phyloP scores from a whole-genome alignment of 2,329 filamentous ascomycete genomes.

The Arthrobotrys conoides region DNA sequence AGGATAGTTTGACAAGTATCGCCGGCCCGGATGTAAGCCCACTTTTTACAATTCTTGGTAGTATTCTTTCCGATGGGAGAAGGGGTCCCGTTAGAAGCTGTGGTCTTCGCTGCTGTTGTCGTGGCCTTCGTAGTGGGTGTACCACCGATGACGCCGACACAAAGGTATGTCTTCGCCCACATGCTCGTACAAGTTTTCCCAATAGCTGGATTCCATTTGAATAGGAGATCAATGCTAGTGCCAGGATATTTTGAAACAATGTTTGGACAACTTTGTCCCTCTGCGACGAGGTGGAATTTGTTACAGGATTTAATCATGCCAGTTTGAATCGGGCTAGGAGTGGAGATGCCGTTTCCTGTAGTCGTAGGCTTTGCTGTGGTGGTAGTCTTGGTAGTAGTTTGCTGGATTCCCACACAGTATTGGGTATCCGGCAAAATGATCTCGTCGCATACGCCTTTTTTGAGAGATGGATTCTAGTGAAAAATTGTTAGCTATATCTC shows the following conservation, averaged over 20 bases:
- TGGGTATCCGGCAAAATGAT: conserved; percentile 11
- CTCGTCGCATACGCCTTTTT: conserved; percentile 28
- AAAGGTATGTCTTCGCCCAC: conserved; percentile 37
- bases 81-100: conserved; percentile 10
- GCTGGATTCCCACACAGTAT: conserved; percentile 23
- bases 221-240: conserved; percentile 21
- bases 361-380: conserved; percentile 9
- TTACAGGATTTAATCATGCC: conserved; percentile 42
- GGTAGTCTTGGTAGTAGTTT: conserved; percentile 14
- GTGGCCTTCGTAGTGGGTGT: conserved; percentile 12
- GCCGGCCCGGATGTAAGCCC: conserved; percentile 22
- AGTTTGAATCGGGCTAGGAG: conserved; percentile 20
- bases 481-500: conserved; percentile 13
- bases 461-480: conserved; percentile 30
- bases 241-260: conserved; percentile 40
- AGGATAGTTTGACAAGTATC: conserved; percentile 27
- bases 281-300: conserved; percentile 41
- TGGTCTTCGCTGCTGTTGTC: not conserved
- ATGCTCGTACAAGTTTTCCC: conserved; percentile 23
- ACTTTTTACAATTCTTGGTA: conserved; percentile 33
- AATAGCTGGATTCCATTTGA: conserved; percentile 43
- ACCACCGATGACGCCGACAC: conserved; percentile 30
- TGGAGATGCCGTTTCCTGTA: conserved; percentile 10
- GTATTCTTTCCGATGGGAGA: conserved; percentile 41
- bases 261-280: conserved; percentile 22